Evolutionary conservation across 2,329 filamentous ascomycete genomes (phyloP).

Genomic region (Clonostachys rosea): DNA sequence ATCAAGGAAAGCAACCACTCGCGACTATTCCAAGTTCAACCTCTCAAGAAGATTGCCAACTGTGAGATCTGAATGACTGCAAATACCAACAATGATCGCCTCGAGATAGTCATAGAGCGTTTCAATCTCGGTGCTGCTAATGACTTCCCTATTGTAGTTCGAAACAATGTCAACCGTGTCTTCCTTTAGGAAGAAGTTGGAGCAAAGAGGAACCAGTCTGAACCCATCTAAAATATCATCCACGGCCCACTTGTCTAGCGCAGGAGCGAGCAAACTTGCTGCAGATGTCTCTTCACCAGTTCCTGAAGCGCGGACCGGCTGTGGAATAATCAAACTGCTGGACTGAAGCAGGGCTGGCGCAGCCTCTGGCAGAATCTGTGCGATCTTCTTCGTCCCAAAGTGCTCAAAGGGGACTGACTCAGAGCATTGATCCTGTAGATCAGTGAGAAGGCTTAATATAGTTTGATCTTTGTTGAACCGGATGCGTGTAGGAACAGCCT

Average conservation of each 20-base stretch:
- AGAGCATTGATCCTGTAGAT: slow-evolving; percentile 4
- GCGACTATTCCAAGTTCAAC: too few relatives aligned
- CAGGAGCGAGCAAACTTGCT: too few relatives aligned
- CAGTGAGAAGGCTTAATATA: slow-evolving; percentile 5
- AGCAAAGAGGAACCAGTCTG: neutral
- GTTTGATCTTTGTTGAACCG: slow-evolving; percentile 1
- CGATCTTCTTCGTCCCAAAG: neutral
- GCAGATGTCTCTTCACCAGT: too few relatives aligned
- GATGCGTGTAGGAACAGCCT: slow-evolving; percentile 5
- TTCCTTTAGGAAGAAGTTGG: neutral
- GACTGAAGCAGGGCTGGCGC: neutral
- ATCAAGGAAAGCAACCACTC: too few relatives aligned
- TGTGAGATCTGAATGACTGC: neutral
- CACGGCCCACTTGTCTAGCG: neutral
- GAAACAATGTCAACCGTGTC: neutral
- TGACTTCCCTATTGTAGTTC: neutral
- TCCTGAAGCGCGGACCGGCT: neutral
- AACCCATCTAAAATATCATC: slow-evolving; percentile 28
- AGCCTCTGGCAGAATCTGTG: slow-evolving; percentile 2
- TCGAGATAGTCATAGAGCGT: neutral
- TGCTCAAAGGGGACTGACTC: neutral
- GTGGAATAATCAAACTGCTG: neutral
- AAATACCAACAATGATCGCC: neutral
- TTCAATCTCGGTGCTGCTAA: neutral
- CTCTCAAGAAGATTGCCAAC: too few relatives aligned